Percentiles rank a stretch among this genome's conserved stretches.
Evolutionary conservation across 2,329 filamentous ascomycete genomes (phyloP).

Genomic region (Zopfia rhizophila): DNA sequence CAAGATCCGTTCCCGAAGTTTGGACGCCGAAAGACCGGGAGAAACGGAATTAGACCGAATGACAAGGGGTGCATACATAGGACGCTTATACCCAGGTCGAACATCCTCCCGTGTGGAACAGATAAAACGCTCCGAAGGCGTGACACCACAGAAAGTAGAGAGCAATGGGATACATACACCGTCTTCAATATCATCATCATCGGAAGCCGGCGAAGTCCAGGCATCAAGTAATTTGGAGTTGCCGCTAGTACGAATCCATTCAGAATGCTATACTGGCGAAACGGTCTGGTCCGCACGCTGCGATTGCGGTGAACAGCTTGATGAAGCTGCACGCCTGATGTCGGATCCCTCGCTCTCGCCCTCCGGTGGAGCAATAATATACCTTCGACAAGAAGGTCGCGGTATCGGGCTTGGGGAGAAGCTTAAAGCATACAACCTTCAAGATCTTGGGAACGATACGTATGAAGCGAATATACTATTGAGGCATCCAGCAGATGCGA

Average conservation of each 20-base stretch:
- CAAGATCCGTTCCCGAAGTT: constrained; percentile 75
- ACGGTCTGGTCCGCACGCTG: constrained; percentile 98
- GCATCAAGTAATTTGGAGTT: constrained; percentile 53
- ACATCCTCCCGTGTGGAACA: constrained; percentile 75
- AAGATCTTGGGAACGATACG: constrained; percentile 96
- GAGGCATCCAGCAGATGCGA: constrained; percentile 90
- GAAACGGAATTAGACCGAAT: constrained; percentile 92
- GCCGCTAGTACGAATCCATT: constrained; percentile 93
- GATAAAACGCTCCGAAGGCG: constrained; percentile 52
- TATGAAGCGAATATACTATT: constrained; percentile 94
- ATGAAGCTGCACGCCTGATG: constrained; percentile 96
- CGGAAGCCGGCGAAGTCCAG: constrained; percentile 39
- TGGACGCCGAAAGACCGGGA: constrained; percentile 76
- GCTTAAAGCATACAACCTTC: constrained; percentile 96
- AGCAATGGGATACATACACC: constrained; percentile 28
- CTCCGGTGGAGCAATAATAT: constrained; percentile 89
- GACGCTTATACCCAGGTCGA: constrained; percentile 85
- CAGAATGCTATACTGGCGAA: constrained; percentile 98
- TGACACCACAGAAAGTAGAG: constrained; percentile 24
- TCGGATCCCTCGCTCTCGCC: constrained; percentile 69
- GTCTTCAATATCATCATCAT: constrained; percentile 32
- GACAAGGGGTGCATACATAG: constrained; percentile 92
- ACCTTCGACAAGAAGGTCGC: constrained; percentile 93
- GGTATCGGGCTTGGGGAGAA: constrained; percentile 96
- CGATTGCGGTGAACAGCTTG: constrained; percentile 96